Evolutionary conservation across 1,284 basidiomycete species (phyloP), one percentile per base, ranked within the genome.

Genomic region (Veloboletus limbatus): DNA sequence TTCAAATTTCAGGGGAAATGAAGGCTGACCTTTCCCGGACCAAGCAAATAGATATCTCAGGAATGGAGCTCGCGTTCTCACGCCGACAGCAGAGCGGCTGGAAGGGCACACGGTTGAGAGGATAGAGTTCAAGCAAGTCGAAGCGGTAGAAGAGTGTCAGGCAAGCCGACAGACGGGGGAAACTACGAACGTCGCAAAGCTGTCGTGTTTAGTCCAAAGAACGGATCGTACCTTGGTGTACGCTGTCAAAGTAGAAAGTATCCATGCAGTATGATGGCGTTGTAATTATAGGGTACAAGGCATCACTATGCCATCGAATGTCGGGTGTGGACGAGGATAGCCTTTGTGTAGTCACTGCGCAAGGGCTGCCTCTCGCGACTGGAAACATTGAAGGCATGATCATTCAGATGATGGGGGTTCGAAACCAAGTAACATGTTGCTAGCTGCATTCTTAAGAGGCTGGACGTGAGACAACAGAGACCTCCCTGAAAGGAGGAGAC

Each of bases 251-350:
- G 31, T 3, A 31, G 4, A 31, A 21, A 11, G 32, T 20, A 22
- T n/a, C n/a, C n/a, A 20, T 8, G 10, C 22, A 44, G 41, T 48
- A 3, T 28, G 13, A 21, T 43, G 31, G 38, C 22, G 33, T 16
- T 26, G 31, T 30, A 11, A 25, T 47, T 42, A 14, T 28, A 39
- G 24, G 56, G 47, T 51, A 62, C 49, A 57, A 63, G 28, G 45
- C n/a, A 21, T 54, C 41, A 14, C 47, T 32, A 54, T 49, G n/a
- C n/a, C n/a, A n/a, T n/a, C n/a, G n/a, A n/a, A n/a, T n/a, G 25
- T 39, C 22, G 20, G 25, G 21, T 20, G 35, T 27, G 36, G 35
- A 50, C 44, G 31, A 47, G 21, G 31, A 16, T 8, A 30, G 16
- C 20, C 8, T 14, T 34, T 21, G 14, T n/a, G n/a, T n/a, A n/a